Conservation (phyloP, 139 green algal genomes). For the Zygnema cylindricum region DNA sequence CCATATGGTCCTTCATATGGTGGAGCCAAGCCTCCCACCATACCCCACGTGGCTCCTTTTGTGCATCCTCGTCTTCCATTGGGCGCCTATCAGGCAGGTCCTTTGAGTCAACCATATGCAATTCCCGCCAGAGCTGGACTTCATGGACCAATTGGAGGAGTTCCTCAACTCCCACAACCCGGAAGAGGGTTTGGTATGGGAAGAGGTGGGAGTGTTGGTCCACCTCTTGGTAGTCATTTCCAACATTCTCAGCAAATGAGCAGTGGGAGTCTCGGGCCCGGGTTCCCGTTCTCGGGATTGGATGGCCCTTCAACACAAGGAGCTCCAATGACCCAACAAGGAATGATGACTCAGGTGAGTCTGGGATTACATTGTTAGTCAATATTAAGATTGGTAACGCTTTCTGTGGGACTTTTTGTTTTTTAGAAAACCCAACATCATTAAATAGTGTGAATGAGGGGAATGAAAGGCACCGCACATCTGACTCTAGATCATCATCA, state of each 20-base stretch:
- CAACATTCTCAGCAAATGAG: neutral
- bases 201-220: neutral
- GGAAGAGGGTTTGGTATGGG: conserved; percentile 48
- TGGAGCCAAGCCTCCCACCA: neutral
- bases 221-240: neutral
- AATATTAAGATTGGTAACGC: no score
- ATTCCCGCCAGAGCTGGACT: conserved; percentile 16
- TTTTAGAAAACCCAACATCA: no score
- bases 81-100: neutral
- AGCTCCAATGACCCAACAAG: neutral
- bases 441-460: no score
- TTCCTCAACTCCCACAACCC: conserved; percentile 19
- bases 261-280: conserved; percentile 2
- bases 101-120: conserved; percentile 47
- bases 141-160: conserved; percentile 26
- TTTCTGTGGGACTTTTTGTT: no score
- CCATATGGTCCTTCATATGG: neutral
- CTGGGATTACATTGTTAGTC: no score
- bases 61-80: conserved; percentile 7
- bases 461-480: no score
- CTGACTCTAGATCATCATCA: no score
- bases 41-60: neutral
- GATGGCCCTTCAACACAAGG: conserved; percentile 10
- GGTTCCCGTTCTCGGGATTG: conserved; percentile 3
- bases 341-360: no score